A percentile compares a stretch with the other conserved stretches of the same genome.
phyloP scores from a whole-genome alignment of 352 stramenopile genomes.

The Phytophthora agathidicida region DNA sequence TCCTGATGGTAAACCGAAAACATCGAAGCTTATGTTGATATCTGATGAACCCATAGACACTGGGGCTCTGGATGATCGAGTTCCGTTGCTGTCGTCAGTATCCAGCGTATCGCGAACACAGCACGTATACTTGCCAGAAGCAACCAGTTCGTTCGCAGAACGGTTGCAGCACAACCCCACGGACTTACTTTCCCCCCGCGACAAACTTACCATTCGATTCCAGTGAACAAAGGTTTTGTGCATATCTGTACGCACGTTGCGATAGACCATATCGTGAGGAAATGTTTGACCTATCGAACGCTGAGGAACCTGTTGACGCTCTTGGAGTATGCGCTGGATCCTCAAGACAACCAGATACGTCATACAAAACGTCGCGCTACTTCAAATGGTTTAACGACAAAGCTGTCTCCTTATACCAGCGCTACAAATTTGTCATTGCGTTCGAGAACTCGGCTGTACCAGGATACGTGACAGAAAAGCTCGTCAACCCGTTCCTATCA shows the following conservation, averaged over 20 bases:
- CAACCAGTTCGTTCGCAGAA: slow-evolving; percentile 49
- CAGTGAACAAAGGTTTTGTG: slow-evolving; percentile 33
- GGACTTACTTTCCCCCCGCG: slow-evolving; percentile 29
- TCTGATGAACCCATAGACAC: slow-evolving; percentile 35
- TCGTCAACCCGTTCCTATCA: slow-evolving; percentile 62
- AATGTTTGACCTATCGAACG: slow-evolving; percentile 54
- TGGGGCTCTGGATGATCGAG: slow-evolving; percentile 26
- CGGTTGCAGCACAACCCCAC: slow-evolving; percentile 26
- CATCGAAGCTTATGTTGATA: slow-evolving; percentile 34
- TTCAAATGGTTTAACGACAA: slow-evolving; percentile 43
- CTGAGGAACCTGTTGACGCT: slow-evolving; percentile 49
- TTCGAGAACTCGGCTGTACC: slow-evolving; percentile 56
- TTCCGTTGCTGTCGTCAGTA: slow-evolving; percentile 37
- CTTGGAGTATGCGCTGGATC: slow-evolving; percentile 44
- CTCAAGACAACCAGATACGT: slow-evolving; percentile 5
- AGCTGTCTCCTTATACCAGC: slow-evolving; percentile 34
- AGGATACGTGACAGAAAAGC: slow-evolving; percentile 73
- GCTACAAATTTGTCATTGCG: slow-evolving; percentile 54
- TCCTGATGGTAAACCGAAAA: not conserved
- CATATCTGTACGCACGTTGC: slow-evolving; percentile 58
- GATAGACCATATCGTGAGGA: slow-evolving; percentile 47
- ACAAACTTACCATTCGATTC: not conserved
- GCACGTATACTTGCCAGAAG: slow-evolving; percentile 37
- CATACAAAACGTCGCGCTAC: slow-evolving; percentile 8
- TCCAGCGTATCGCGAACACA: slow-evolving; percentile 7